Evolutionary conservation across 2,329 filamentous ascomycete genomes (phyloP).

Genomic region (Cytospora leucostoma): DNA sequence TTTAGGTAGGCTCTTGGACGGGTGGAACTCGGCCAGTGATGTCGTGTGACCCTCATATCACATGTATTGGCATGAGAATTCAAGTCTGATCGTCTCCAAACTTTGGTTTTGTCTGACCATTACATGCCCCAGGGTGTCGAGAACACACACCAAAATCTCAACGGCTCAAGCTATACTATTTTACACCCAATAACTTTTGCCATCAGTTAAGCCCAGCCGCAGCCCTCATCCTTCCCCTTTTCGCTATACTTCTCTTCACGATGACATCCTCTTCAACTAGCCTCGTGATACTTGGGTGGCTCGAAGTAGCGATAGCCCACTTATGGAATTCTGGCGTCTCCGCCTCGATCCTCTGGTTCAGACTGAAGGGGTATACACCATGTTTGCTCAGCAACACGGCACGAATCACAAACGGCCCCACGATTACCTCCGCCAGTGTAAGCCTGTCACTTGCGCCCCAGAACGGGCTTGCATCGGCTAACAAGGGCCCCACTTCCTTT

Average conservation of each 20-base stretch:
- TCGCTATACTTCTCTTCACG: slow-evolving; percentile 43
- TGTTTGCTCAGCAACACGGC: slow-evolving; percentile 43
- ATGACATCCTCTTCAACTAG: slow-evolving; percentile 57
- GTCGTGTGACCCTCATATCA: no score
- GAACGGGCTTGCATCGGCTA: slow-evolving; percentile 56
- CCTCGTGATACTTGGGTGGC: slow-evolving; percentile 62
- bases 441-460: slow-evolving; percentile 62
- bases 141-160: not conserved
- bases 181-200: no score
- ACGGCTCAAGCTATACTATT: no score
- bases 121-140: no score
- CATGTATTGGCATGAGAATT: no score
- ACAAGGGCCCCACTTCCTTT: slow-evolving; percentile 70
- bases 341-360: slow-evolving; percentile 39
- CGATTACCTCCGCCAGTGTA: slow-evolving; percentile 67
- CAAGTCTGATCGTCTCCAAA: no score
- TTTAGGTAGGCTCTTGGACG: no score
- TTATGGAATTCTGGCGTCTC: slow-evolving; percentile 53
- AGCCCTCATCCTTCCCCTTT: slow-evolving; percentile 30
- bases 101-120: not conserved
- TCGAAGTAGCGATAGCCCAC: slow-evolving; percentile 61
- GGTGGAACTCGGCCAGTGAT: no score
- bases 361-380: slow-evolving; percentile 49
- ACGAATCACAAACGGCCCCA: slow-evolving; percentile 26
- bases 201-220: slow-evolving; percentile 22